Evolutionary conservation across 106 monocot species (phyloP).

Genomic region (Triglochin maritima): DNA sequence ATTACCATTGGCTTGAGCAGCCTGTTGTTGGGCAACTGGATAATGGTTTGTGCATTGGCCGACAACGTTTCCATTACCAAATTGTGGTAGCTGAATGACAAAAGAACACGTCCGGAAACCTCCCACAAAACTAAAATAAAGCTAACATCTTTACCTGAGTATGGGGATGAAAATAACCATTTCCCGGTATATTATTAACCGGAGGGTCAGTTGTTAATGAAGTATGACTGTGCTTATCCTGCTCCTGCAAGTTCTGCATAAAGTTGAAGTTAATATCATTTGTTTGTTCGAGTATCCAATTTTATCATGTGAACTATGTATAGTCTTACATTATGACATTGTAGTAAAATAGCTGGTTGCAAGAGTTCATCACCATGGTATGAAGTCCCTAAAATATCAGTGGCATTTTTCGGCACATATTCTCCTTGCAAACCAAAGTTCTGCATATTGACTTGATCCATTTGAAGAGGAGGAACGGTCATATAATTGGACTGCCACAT

Average conservation of each 20-base stretch:
- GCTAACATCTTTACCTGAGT: too few species aligned
- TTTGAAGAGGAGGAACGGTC: conserved; percentile 10
- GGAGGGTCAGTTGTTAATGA: too few species aligned
- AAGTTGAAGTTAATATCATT: too few species aligned
- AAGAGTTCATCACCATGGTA: conserved; percentile 5
- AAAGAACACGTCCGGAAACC: not conserved
- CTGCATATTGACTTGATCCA: conserved; percentile 13
- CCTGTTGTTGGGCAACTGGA: conserved; percentile 15
- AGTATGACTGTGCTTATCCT: too few species aligned
- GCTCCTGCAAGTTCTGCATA: too few species aligned
- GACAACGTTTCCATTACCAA: conserved; percentile 10
- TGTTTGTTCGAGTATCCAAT: not conserved
- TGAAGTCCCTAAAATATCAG: conserved; percentile 12
- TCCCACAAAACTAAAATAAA: too few species aligned
- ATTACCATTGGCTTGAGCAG: conserved; percentile 12
- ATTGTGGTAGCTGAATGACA: not conserved
- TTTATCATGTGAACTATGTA: not conserved
- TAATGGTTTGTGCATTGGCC: too few species aligned
- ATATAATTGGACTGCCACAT: conserved; percentile 30
- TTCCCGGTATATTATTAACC: too few species aligned
- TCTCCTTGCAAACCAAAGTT: conserved; percentile 22
- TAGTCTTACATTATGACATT: conserved; percentile 13
- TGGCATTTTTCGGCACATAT: conserved; percentile 4
- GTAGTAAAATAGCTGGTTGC: conserved; percentile 16
- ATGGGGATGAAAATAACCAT: too few species aligned